Evolutionary conservation across 768 basidiomycete species (phyloP).

Genomic region (Zangia roseola): DNA sequence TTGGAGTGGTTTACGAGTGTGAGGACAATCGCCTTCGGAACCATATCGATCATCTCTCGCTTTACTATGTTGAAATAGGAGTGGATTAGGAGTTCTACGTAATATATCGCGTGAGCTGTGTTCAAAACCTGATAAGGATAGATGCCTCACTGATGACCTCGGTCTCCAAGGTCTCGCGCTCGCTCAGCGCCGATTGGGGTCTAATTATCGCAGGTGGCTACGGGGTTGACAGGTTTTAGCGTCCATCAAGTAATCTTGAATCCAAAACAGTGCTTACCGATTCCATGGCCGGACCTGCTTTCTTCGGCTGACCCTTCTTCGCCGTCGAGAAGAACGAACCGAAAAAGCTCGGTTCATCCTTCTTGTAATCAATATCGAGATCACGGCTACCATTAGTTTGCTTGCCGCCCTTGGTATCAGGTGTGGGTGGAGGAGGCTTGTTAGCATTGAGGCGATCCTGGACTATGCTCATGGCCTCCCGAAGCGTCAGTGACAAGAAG

Average conservation of each 20-base stretch:
- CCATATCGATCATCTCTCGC: conserved; percentile 99
- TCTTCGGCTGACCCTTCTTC: conserved; percentile 59
- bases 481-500: background rate
- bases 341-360: conserved; percentile 91
- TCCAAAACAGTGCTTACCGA: conserved; percentile 38
- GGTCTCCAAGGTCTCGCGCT: conserved; percentile 96
- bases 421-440: conserved; percentile 57
- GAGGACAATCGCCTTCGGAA: conserved; percentile 91
- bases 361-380: conserved; percentile 85
- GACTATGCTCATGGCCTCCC: conserved; percentile 84
- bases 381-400: conserved; percentile 92
- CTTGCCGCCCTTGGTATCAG: conserved; percentile 73
- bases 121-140: background rate
- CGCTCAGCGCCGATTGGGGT: conserved; percentile 87
- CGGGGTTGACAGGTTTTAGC: background rate
- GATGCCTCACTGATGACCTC: conserved; percentile 94
- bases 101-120: conserved; percentile 1
- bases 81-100: conserved; percentile 85
- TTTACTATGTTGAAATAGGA: conserved; percentile 99
- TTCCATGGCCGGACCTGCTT: conserved; percentile 59
- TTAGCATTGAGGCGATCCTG: conserved; percentile 77
- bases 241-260: conserved; percentile 13
- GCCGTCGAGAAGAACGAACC: conserved; percentile 89
- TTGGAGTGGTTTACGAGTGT: conserved; percentile 93
- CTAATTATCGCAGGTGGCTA: conserved; percentile 85